phyloP scores from a whole-genome alignment of 768 basidiomycete genomes.

The Tylopilus sp. region DNA sequence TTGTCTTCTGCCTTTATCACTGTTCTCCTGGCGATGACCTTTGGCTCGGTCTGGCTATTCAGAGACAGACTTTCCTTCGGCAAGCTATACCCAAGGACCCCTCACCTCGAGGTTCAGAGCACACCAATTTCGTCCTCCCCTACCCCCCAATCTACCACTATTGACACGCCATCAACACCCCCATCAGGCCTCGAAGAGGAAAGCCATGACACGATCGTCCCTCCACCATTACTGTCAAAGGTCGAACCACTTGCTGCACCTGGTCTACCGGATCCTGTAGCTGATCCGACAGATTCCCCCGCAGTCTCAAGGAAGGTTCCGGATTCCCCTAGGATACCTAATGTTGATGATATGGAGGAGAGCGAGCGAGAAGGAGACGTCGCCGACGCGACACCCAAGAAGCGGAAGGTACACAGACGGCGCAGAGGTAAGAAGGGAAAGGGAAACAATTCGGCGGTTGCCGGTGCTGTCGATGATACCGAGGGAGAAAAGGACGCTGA shows the following conservation, averaged over 20 bases:
- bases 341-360: conserved; percentile 48
- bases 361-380: conserved; percentile 52
- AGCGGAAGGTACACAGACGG: conserved; percentile 36
- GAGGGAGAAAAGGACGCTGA: conserved; percentile 27
- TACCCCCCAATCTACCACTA: not conserved
- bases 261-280: not conserved
- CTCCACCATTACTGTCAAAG: not conserved
- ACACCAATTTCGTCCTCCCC: not conserved
- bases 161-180: not conserved
- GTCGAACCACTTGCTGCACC: not conserved
- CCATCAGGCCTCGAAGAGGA: conserved; percentile 2
- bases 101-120: conserved; percentile 1
- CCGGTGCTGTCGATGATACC: conserved; percentile 18
- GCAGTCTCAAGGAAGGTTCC: not conserved
- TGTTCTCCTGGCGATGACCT: conserved; percentile 20
- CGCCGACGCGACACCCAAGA: conserved; percentile 41
- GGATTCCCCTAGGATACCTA: conserved; percentile 8
- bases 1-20: conserved; percentile 18
- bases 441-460: conserved; percentile 30
- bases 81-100: conserved; percentile 10
- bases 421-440: conserved; percentile 53
- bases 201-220: not conserved
- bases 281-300: conserved; percentile 6
- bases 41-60: conserved; percentile 27
- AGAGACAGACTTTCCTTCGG: conserved; percentile 15